phyloP scores from a whole-genome alignment of 2,329 filamentous ascomycete genomes.

The Aspergillus transmontanensis region DNA sequence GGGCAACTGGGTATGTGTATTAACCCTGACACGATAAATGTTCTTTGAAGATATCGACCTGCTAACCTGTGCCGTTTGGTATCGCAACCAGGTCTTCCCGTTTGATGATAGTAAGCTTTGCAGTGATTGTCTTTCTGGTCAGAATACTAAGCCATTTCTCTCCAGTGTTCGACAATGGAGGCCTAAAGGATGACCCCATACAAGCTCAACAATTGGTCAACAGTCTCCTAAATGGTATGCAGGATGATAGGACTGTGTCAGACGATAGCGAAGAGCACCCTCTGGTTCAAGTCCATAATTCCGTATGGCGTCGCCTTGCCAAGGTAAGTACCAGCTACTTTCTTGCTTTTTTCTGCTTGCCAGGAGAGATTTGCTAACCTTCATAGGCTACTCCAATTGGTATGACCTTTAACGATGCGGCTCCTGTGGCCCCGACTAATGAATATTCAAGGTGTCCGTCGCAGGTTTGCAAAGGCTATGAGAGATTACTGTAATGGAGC shows the following conservation, averaged over 20 bases:
- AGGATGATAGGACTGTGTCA: slow-evolving; percentile 19
- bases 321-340: slow-evolving; percentile 6
- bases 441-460: slow-evolving; percentile 10
- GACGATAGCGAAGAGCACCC: slow-evolving; percentile 7
- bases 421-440: background rate
- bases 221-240: slow-evolving; percentile 23
- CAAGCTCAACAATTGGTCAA: slow-evolving; percentile 27
- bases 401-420: slow-evolving; percentile 5
- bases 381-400: slow-evolving; percentile 12
- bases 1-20: slow-evolving; percentile 28
- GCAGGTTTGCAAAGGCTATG: slow-evolving; percentile 18
- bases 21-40: too few relatives aligned
- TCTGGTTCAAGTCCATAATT: slow-evolving; percentile 31
- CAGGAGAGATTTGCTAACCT: background rate
- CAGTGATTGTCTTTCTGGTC: background rate
- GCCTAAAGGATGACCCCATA: slow-evolving; percentile 25
- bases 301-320: slow-evolving; percentile 27
- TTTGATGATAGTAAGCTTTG: slow-evolving; percentile 18
- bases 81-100: slow-evolving; percentile 14
- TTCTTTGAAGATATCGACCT: background rate
- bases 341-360: background rate
- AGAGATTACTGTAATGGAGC: slow-evolving; percentile 21
- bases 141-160: background rate
- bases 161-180: slow-evolving; percentile 35
- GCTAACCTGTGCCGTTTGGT: background rate